Evolutionary conservation across 805 yeast genomes (phyloP).

Genomic region (Kodamaea restingae): DNA sequence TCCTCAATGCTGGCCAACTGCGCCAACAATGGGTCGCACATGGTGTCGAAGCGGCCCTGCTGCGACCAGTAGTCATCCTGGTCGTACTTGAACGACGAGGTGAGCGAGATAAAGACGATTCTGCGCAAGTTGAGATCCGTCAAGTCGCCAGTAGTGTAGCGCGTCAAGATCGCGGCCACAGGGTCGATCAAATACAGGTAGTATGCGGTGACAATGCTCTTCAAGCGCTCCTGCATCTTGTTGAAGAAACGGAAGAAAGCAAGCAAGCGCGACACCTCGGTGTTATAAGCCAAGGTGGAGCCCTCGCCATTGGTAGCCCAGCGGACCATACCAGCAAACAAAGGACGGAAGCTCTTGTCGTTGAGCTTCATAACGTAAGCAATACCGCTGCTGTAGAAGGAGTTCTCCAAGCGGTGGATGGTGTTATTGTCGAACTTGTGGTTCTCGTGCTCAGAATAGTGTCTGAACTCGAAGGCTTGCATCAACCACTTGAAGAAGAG

Average conservation of each 20-base stretch:
- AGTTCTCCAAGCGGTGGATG: conserved; percentile 73
- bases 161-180: conserved; percentile 52
- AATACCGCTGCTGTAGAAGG: conserved; percentile 69
- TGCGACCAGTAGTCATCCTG: conserved; percentile 95
- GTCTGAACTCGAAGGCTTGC: conserved; percentile 66
- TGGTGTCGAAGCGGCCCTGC: conserved; percentile 73
- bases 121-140: conserved; percentile 58
- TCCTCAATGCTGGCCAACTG: conserved; percentile 71
- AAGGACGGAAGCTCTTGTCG: conserved; percentile 89
- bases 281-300: conserved; percentile 39
- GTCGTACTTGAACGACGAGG: conserved; percentile 81
- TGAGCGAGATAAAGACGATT: conserved; percentile 65
- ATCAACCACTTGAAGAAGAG: conserved; percentile 65
- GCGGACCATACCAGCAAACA: conserved; percentile 77
- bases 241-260: conserved; percentile 85
- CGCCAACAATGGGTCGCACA: conserved; percentile 56
- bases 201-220: conserved; percentile 83
- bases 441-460: conserved; percentile 36
- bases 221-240: conserved; percentile 76
- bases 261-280: conserved; percentile 54
- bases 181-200: conserved; percentile 81
- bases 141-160: conserved; percentile 42
- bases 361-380: conserved; percentile 83
- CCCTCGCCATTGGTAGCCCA: conserved; percentile 93
- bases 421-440: conserved; percentile 62